Percentiles rank a stretch among this genome's conserved stretches.
Evolutionary conservation across 1,284 basidiomycete genomes (phyloP).

Genomic region (Veloporphyrellus conicus): DNA sequence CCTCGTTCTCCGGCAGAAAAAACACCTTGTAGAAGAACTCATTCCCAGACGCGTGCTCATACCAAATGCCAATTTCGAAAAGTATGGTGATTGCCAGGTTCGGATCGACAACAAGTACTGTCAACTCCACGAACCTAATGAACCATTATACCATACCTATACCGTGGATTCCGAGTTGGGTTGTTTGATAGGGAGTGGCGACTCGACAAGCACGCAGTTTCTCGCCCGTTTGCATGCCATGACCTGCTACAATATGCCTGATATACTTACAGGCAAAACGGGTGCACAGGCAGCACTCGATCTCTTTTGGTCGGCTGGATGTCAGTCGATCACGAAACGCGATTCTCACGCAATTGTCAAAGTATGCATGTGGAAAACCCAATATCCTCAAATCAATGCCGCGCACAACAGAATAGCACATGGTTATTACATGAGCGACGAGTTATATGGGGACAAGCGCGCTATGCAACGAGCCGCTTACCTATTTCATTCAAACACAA

Average conservation of each 20-base stretch:
- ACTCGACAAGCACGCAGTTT: not conserved
- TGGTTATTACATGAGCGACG: not conserved
- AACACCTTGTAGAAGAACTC: not conserved
- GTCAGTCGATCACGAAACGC: not conserved
- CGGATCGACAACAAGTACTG: no score
- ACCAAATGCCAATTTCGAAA: constrained; percentile 29
- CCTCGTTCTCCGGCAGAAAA: constrained; percentile 36
- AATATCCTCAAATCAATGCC: not conserved
- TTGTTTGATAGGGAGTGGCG: not conserved
- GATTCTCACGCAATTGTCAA: no score
- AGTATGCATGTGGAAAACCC: no score
- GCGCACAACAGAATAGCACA: not conserved
- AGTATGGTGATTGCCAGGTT: not conserved
- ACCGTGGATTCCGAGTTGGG: not conserved
- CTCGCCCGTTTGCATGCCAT: not conserved
- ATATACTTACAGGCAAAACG: not conserved
- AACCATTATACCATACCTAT: not conserved
- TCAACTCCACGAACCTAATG: no score
- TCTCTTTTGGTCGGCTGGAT: not conserved
- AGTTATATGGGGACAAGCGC: not conserved
- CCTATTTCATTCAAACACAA: not conserved
- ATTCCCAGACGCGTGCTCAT: constrained; percentile 34
- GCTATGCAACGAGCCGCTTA: not conserved
- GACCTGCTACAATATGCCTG: not conserved
- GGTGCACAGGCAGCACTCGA: not conserved